Evolutionary conservation across 176 grass and related monocot species (phyloP).

Genomic region (Ananas comosus): DNA sequence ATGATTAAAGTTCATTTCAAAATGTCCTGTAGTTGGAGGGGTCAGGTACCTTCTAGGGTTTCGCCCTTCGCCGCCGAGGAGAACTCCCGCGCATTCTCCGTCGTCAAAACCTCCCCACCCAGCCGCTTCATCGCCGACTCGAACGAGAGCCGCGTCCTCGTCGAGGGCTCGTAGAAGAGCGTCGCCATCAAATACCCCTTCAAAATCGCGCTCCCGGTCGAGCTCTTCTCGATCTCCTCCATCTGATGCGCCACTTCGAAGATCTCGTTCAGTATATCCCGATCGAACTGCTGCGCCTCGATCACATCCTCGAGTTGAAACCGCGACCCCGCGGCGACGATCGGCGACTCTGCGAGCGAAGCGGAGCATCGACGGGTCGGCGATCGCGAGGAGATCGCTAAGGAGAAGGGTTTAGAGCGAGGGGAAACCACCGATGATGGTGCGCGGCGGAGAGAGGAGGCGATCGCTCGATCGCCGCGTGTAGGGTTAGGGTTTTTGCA

Average conservation of each 20-base stretch:
- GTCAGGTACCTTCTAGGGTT: constrained; percentile 62
- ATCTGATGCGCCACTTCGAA: constrained; percentile 85
- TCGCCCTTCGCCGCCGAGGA: constrained; percentile 94
- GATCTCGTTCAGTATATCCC: constrained; percentile 47
- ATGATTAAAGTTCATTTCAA: background rate
- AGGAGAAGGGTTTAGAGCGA: constrained; percentile 6
- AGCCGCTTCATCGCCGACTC: constrained; percentile 83
- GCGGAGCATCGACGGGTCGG: background rate
- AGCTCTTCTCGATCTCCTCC: constrained; percentile 60
- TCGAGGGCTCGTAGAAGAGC: constrained; percentile 93
- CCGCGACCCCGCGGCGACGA: background rate
- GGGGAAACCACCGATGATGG: too few relatives aligned
- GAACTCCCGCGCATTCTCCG: constrained; percentile 98
- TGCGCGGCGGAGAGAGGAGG: background rate
- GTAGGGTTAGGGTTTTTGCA: background rate
- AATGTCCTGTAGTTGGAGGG: too few relatives aligned
- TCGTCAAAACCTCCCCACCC: constrained; percentile 82
- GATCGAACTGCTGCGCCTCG: constrained; percentile 83
- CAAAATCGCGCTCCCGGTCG: constrained; percentile 43
- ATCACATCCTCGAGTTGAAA: constrained; percentile 68
- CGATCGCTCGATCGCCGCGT: background rate
- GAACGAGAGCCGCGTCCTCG: constrained; percentile 82
- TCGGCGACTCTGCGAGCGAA: background rate
- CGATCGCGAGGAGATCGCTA: background rate
- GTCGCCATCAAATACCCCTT: constrained; percentile 87